phyloP scores from a whole-genome alignment of 208 protist species.

The Leishmania martiniquensis region DNA sequence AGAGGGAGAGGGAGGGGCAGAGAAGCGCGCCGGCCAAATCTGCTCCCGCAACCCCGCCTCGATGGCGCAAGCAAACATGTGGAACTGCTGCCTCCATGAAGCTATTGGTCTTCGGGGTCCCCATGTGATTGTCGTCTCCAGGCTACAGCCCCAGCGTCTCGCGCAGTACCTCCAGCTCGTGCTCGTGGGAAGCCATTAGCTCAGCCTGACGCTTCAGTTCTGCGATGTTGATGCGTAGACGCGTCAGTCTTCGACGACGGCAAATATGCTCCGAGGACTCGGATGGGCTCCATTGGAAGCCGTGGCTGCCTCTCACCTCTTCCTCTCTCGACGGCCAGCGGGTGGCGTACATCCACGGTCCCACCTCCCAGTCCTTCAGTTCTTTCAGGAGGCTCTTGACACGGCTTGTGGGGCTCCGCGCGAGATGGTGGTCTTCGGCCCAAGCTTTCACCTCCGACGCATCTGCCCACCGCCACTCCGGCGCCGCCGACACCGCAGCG shows the following conservation, averaged over 20 bases:
- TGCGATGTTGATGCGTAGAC: constrained; percentile 46
- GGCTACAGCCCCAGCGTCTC: constrained; percentile 49
- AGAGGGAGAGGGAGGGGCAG: no score
- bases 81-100: background rate
- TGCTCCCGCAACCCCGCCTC: no score
- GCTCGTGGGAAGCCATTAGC: constrained; percentile 35
- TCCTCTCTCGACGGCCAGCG: constrained; percentile 56
- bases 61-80: background rate
- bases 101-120: background rate
- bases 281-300: constrained; percentile 36
- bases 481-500: background rate
- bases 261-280: constrained; percentile 29
- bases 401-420: background rate
- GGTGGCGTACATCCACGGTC: constrained; percentile 60
- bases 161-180: constrained; percentile 44
- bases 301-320: background rate
- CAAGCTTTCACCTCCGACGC: constrained; percentile 8
- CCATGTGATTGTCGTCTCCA: background rate
- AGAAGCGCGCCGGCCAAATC: no score
- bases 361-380: constrained; percentile 59
- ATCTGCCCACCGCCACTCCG: constrained; percentile 61
- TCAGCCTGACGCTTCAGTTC: constrained; percentile 30
- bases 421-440: background rate
- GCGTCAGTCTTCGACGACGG: constrained; percentile 44
- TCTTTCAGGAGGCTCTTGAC: constrained; percentile 42